Evolutionary conservation across 345 rosid genomes (phyloP), one percentile per base, ranked within the genome.

Genomic region (Eucalyptus albens): DNA sequence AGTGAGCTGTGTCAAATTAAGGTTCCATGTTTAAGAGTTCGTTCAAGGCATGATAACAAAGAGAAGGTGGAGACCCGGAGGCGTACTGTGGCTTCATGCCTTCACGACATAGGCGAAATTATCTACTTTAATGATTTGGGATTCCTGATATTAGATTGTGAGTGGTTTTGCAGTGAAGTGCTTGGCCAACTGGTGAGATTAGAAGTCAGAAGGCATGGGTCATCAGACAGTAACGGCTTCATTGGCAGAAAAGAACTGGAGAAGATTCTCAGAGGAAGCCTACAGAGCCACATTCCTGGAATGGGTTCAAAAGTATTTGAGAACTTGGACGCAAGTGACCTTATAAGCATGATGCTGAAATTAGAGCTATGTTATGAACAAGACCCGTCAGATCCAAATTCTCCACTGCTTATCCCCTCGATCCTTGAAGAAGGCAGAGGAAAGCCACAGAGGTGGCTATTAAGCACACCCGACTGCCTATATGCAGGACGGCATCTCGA

Each of bases 351-450:
- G 97, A 97, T 96, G 98, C 94, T 96, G 95, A 97, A 95, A 92
- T 93, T 98, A 86, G 98, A 97, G 91, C 93, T 98, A 42, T 97
- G 97, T 90, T 95, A 94, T 65, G 97, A 95, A 86, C 96, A 95
- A 94, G 97, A 98, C 90, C 96, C 96, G 4, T 94, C 97, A 22
- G 93, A 92, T 92, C 95, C 96, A 53, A 92, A 96, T 90, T 97
- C 98, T 87, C 92, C 92, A 37, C 89, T 98, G 31, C 90, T 97
- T 88, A 95, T 98, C 88, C 98, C 99, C 47, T 96, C 97, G 11
- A 95, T 96, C 91, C 99, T 98, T n/a, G 97, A 98, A 93, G 98
- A 98, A 92, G 94, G 98, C 89, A 93, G 99, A 94, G 98, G 97
- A 86, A 97, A 92, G 93, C 92, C 94, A 31, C 99, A 95, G 94